Percentiles rank a stretch among this genome's conserved stretches.
These are phyloP conservation scores for Cardamine resedifolia DNA, from an alignment of 345 rosid genomes.

Conservation along the genomic window DNA sequence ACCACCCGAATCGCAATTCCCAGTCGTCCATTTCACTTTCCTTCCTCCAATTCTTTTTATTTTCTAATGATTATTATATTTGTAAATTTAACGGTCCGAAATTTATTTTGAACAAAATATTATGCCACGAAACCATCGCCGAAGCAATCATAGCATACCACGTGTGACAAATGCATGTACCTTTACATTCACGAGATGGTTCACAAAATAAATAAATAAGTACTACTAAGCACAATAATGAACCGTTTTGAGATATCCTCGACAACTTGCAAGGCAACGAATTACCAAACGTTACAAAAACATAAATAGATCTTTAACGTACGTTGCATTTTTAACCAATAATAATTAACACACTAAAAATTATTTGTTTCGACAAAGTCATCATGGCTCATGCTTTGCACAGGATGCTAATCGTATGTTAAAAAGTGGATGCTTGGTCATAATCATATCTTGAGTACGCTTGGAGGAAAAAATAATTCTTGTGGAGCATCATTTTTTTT, in stretches of 20 bases:
- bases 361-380: not conserved
- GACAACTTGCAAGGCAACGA: slow-evolving; percentile 10
- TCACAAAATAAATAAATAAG: not conserved
- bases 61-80: not conserved
- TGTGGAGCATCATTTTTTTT: too few relatives aligned
- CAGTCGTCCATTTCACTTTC: slow-evolving; percentile 34
- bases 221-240: not conserved
- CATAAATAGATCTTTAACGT: not conserved
- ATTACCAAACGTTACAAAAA: slow-evolving; percentile 15
- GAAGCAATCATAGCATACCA: not conserved
- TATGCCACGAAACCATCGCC: not conserved
- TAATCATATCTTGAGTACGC: not conserved
- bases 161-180: slow-evolving; percentile 12
- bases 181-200: not conserved
- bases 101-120: not conserved
- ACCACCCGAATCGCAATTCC: slow-evolving; percentile 21
- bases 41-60: not conserved
- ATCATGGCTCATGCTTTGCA: not conserved
- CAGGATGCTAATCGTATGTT: not conserved
- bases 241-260: not conserved
- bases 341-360: not conserved
- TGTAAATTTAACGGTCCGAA: slow-evolving; percentile 16
- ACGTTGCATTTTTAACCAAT: not conserved
- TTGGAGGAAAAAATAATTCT: not conserved
- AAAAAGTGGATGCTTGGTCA: not conserved